These are phyloP conservation scores for Yueomyces sinensis DNA, from an alignment of 805 yeast genomes.

Conservation along the genomic window DNA sequence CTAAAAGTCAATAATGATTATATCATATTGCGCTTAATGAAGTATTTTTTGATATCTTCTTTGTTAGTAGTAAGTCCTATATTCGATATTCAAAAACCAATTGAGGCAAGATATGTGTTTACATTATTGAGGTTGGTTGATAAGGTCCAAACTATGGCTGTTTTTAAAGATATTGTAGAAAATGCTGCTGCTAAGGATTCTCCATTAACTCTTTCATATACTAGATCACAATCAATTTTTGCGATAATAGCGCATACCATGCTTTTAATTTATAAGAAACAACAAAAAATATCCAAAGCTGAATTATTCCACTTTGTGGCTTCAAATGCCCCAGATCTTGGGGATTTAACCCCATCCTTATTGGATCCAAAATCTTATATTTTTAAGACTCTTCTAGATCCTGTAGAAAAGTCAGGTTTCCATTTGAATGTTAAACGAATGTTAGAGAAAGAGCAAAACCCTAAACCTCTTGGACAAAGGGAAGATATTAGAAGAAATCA, in stretches of 20 bases:
- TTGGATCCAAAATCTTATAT: constrained; percentile 13
- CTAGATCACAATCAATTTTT: constrained; percentile 8
- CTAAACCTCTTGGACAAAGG: not conserved
- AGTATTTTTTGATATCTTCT: constrained; percentile 4
- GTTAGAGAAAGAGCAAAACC: constrained; percentile 4
- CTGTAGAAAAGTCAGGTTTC: constrained; percentile 17
- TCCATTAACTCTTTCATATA: constrained; percentile 6
- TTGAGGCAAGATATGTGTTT: constrained; percentile 3
- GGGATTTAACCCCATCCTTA: constrained; percentile 4
- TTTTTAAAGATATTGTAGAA: constrained; percentile 4
- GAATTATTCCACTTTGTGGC: constrained; percentile 52
- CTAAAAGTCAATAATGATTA: constrained; percentile 6
- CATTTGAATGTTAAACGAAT: constrained; percentile 14
- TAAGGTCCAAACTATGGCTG: constrained; percentile 4
- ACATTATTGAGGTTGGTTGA: constrained; percentile 4
- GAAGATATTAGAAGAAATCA: not conserved
- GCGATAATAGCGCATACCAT: constrained; percentile 9
- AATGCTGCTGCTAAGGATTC: constrained; percentile 8
- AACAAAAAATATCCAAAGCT: constrained; percentile 30
- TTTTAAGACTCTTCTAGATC: constrained; percentile 12
- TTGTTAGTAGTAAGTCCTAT: constrained; percentile 4
- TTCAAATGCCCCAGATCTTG: constrained; percentile 47
- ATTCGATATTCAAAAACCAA: constrained; percentile 1
- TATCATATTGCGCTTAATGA: constrained; percentile 4
- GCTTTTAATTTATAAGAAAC: constrained; percentile 5